Percentiles rank a stretch among this genome's conserved stretches.
These are phyloP conservation scores for Aspergillus texensis DNA, from an alignment of 2,329 filamentous ascomycete species.

Conservation along the genomic window DNA sequence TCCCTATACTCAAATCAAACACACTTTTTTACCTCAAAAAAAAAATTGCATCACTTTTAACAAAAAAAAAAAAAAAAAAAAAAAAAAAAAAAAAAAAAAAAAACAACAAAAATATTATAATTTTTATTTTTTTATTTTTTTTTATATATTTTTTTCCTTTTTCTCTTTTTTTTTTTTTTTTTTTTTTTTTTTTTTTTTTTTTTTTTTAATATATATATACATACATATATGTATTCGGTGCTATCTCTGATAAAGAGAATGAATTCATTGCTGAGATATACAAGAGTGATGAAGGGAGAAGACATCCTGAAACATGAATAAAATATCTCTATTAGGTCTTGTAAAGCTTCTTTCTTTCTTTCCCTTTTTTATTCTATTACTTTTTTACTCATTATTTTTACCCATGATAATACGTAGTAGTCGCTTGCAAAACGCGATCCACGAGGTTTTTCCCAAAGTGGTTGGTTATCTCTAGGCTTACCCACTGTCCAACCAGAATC, in stretches of 20 bases:
- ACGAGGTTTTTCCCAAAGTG: neutral
- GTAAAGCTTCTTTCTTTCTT: neutral
- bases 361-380: neutral
- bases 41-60: too few relatives aligned
- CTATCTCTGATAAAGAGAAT: neutral
- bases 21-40: too few relatives aligned
- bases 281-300: neutral
- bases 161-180: too few relatives aligned
- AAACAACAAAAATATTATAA: too few relatives aligned
- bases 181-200: too few relatives aligned
- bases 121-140: too few relatives aligned
- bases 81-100: too few relatives aligned
- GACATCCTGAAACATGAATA: neutral
- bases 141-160: too few relatives aligned
- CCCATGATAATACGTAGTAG: neutral
- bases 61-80: too few relatives aligned
- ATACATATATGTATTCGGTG: neutral
- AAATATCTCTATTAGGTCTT: neutral
- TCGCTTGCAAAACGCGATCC: neutral
- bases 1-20: too few relatives aligned
- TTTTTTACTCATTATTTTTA: too few relatives aligned
- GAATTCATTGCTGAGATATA: neutral
- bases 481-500: conserved; percentile 5
- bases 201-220: too few relatives aligned
- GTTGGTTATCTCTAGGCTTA: neutral